Evolutionary conservation across 1,139 yeast species (phyloP), one percentile per base, ranked within the genome.

Genomic region (Magnusiomyces suaveolens): DNA sequence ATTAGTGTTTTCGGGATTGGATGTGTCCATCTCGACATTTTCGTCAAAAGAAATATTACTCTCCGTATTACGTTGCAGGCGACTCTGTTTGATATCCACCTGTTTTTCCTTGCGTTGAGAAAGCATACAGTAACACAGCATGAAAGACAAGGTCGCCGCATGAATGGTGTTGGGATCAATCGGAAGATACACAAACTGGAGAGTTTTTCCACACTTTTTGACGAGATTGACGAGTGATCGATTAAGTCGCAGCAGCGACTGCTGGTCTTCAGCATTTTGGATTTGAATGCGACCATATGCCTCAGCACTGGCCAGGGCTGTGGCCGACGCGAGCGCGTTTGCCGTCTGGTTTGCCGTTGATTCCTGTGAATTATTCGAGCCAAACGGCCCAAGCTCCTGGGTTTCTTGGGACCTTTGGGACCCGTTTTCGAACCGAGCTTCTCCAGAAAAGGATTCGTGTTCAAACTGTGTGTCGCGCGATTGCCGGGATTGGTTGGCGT

Each of bases 101-200:
- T n/a, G n/a, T n/a, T n/a, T 8, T 14, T 32, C 14, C 8, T 38
- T 38, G 16, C 43, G 43, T 18, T 38, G 43, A 16, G 43, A 12
- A 38, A 38, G 16, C 18, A 38, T 38, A 38, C 43, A 38, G 20
- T 38, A 38, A n/a, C 43, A 38, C 8, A 38, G 18, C 43, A 38
- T 38, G 20, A 38, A 38, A 4, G 43, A 38, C 16, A 38, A n/a
- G 6, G 46, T 43, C 25, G 46, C 25, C 26, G 24, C 26, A n/a
- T 43, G 26, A 20, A 43, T 23, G 46, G 46, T 43, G 26, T 23
- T 20, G 26, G 46, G 46, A 43, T 43, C 46, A 21, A 43, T 43
- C 26, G 49, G 49, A 29, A 46, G 49, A 29, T 32, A 46, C 24
- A 46, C 41, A 32, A 46, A 46, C 16, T 23, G 49, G 16, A 46